phyloP scores from a whole-genome alignment of 768 basidiomycete species.

The Tulasnella sp. region DNA sequence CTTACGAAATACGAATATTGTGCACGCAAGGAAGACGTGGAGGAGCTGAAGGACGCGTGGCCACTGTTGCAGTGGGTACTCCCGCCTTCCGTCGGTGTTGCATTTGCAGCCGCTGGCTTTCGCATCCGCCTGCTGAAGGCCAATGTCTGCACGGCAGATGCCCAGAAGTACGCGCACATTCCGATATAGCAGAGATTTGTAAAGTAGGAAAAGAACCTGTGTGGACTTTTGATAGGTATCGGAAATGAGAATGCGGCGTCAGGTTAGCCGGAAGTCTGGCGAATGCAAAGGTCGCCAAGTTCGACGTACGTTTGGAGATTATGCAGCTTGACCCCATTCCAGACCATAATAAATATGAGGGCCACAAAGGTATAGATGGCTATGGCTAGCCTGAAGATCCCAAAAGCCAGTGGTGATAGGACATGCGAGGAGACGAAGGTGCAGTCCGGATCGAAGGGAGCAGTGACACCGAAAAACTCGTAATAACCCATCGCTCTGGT shows the following conservation, averaged over 20 bases:
- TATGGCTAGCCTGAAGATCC: slow-evolving; percentile 39
- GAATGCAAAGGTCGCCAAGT: neutral
- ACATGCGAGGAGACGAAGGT: slow-evolving; percentile 45
- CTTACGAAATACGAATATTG: slow-evolving; percentile 52
- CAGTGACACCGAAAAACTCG: slow-evolving; percentile 31
- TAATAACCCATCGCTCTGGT: slow-evolving; percentile 10
- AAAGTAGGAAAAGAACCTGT: slow-evolving; percentile 58
- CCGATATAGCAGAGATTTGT: slow-evolving; percentile 58
- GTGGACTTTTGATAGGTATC: slow-evolving; percentile 1
- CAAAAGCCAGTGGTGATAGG: slow-evolving; percentile 41
- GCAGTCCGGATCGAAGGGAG: slow-evolving; percentile 38
- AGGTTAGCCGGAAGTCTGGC: neutral
- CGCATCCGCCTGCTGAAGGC: slow-evolving; percentile 33
- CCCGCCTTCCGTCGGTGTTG: slow-evolving; percentile 24
- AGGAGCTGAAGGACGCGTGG: slow-evolving; percentile 46
- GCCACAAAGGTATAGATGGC: slow-evolving; percentile 46
- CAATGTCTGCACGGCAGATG: slow-evolving; percentile 47
- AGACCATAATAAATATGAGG: slow-evolving; percentile 36
- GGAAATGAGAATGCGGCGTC: neutral
- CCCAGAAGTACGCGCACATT: slow-evolving; percentile 54
- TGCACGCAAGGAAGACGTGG: slow-evolving; percentile 48
- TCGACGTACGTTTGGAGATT: slow-evolving; percentile 33
- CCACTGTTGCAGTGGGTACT: slow-evolving; percentile 56
- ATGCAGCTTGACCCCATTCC: slow-evolving; percentile 30
- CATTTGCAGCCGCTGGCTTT: slow-evolving; percentile 22